Conservation (phyloP, 2,329 filamentous ascomycete genomes). For the Claviceps purpurea region DNA sequence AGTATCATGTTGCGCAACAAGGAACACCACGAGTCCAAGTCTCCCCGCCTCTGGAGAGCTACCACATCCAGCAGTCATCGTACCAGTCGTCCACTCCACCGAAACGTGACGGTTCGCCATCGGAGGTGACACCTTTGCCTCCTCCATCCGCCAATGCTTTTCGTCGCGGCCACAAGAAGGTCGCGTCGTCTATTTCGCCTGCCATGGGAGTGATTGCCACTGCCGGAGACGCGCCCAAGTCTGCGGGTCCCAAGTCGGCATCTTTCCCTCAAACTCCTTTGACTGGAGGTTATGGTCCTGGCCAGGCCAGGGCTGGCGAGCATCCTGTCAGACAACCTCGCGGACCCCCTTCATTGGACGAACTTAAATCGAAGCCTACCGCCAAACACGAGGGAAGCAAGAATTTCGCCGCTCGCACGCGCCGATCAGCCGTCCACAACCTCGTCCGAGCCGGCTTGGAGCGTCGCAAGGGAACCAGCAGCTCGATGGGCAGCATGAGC, state of each 20-base stretch:
- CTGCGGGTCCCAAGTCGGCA: slow-evolving; percentile 62
- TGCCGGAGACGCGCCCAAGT: slow-evolving; percentile 35
- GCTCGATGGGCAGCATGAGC: slow-evolving; percentile 65
- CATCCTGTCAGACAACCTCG: slow-evolving; percentile 89
- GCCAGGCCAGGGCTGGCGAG: slow-evolving; percentile 84
- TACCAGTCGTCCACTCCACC: slow-evolving; percentile 53
- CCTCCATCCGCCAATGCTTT: slow-evolving; percentile 85
- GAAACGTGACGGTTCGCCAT: slow-evolving; percentile 55
- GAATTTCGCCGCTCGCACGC: slow-evolving; percentile 90
- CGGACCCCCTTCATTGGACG: slow-evolving; percentile 81
- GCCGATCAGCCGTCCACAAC: slow-evolving; percentile 82
- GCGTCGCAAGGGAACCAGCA: slow-evolving; percentile 64
- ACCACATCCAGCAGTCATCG: slow-evolving; percentile 30
- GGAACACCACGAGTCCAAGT: slow-evolving; percentile 65
- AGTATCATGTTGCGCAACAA: slow-evolving; percentile 29
- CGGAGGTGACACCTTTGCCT: slow-evolving; percentile 57
- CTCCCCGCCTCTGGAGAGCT: slow-evolving; percentile 59
- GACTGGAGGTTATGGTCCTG: slow-evolving; percentile 81
- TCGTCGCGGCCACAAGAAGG: slow-evolving; percentile 88
- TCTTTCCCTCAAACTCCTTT: slow-evolving; percentile 68
- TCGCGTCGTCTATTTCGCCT: slow-evolving; percentile 49
- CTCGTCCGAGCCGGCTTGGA: slow-evolving; percentile 81
- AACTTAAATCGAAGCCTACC: slow-evolving; percentile 79
- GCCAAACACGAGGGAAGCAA: slow-evolving; percentile 90
- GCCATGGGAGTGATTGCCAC: slow-evolving; percentile 24